phyloP scores from a whole-genome alignment of 805 yeast genomes.

The Blastobotrys muscicola region DNA sequence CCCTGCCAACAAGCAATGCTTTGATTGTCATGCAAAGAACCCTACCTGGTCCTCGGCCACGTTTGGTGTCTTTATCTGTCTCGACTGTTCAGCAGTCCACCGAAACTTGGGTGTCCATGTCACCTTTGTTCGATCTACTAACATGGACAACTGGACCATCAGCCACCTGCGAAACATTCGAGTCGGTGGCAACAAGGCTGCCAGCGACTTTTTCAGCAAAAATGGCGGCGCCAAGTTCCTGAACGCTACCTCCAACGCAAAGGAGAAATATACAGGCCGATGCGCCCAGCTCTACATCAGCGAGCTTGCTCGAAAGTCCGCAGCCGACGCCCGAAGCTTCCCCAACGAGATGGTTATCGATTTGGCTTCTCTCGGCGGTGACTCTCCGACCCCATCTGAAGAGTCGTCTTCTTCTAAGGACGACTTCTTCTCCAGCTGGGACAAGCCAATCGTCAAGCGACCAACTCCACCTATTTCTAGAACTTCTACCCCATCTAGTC shows the following conservation, averaged over 20 bases:
- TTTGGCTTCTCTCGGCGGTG: slow-evolving; percentile 18
- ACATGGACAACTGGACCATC: slow-evolving; percentile 89
- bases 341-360: slow-evolving; percentile 71
- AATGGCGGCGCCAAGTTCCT: slow-evolving; percentile 77
- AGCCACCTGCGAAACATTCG: slow-evolving; percentile 85
- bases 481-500: slow-evolving; percentile 26
- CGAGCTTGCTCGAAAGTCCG: slow-evolving; percentile 61
- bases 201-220: slow-evolving; percentile 72
- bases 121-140: slow-evolving; percentile 86
- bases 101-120: slow-evolving; percentile 94
- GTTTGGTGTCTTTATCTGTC: slow-evolving; percentile 84
- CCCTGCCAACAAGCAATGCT: slow-evolving; percentile 73
- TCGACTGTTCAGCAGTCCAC: slow-evolving; percentile 93
- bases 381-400: slow-evolving; percentile 13
- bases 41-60: slow-evolving; percentile 99
- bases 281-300: slow-evolving; percentile 76
- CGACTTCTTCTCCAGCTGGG: slow-evolving; percentile 90
- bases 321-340: slow-evolving; percentile 53
- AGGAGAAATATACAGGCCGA: slow-evolving; percentile 68
- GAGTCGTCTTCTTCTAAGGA: slow-evolving; percentile 34
- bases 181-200: slow-evolving; percentile 84
- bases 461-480: slow-evolving; percentile 36
- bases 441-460: slow-evolving; percentile 49
- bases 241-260: slow-evolving; percentile 48
- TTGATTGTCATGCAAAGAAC: slow-evolving; percentile 87